Evolutionary conservation across 2,329 filamentous ascomycete genomes (phyloP), one percentile per base, ranked within the genome.

Genomic region (Grosmannia penicillata): DNA sequence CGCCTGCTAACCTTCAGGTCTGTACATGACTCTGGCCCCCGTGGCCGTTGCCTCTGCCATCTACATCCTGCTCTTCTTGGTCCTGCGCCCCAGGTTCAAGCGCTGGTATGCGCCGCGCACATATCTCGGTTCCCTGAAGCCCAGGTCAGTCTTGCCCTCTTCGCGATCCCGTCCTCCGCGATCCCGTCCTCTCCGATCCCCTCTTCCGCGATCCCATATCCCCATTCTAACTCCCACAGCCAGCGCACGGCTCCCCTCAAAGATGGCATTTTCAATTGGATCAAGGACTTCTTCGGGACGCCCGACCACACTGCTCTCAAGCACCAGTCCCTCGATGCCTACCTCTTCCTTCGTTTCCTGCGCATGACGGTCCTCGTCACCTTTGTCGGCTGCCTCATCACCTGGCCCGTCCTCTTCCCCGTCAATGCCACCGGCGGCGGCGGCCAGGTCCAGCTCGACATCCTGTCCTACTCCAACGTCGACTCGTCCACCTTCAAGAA

Each of bases 291-390:
- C 59, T 79, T 73, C 61, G 70, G 69, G 48, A 69, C 72, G 31
- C 70, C 71, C 4, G 87, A 96, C 54, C 76, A 77, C 29, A 85
- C 83, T 52, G 75, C 87, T 21, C 72, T 96, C 18, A 83, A 91
- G 51, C 85, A 94, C 61, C 84, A 89, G 55, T 93, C 86, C 1
- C 72, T 98, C 45, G 89, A 98, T 55, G 82, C 82, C 24, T 96
- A 89, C 57, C 75, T 96, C 37, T 85, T 93, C 56, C 67, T 96
- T 22, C 84, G 89, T 26, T 94, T 89, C 52, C 62, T 96, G 46
- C 84, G 86, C 52, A 79, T 87, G 46, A 61, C 79, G 8, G 68
- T 80, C 24, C 63, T 77, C 43, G 80, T 93, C 47, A 87, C 81
- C 59, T 72, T 96, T 33, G 78, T 89, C 9, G 91, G 91, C 41